These are phyloP conservation scores for Sphagnum magellanicum DNA, from an alignment of 228 moss, liverwort and hornwort genomes.

Conservation along the genomic window DNA sequence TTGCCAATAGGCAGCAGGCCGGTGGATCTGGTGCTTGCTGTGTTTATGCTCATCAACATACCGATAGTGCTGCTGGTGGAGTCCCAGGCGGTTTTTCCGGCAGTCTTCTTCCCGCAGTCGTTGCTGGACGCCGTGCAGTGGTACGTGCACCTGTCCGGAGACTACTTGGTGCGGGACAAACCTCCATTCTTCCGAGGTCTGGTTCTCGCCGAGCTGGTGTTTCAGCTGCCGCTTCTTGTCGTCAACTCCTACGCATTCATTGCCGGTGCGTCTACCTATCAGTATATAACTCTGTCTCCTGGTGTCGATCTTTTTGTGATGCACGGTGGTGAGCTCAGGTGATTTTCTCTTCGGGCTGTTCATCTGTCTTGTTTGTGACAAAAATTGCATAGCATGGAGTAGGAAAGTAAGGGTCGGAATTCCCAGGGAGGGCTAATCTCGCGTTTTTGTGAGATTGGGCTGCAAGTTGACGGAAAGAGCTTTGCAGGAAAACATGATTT, in stretches of 20 bases:
- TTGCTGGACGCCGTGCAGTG: conserved; percentile 22
- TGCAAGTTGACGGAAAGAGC: background rate
- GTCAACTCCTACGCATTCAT: conserved; percentile 43
- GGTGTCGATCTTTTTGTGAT: background rate
- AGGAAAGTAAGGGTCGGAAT: background rate
- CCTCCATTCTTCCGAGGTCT: conserved; percentile 34
- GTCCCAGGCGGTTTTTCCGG: conserved; percentile 48
- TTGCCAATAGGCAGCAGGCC: conserved; percentile 23
- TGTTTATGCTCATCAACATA: conserved; percentile 52
- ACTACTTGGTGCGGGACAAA: conserved; percentile 37
- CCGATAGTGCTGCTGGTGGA: conserved; percentile 58
- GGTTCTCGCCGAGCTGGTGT: conserved; percentile 23
- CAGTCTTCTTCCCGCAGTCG: conserved; percentile 24
- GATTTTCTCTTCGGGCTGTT: background rate
- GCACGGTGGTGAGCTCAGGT: background rate
- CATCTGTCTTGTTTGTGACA: background rate
- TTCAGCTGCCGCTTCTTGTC: conserved; percentile 43
- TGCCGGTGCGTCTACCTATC: conserved; percentile 14
- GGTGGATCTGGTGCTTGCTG: conserved; percentile 28
- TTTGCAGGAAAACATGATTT: too few relatives aligned
- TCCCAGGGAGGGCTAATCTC: background rate
- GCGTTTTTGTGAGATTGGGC: background rate
- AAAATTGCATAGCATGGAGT: background rate
- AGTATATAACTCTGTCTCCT: background rate
- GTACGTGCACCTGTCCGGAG: conserved; percentile 58